Evolutionary conservation across 305 asterid species (phyloP).

Genomic region (Fraxinus greggii): DNA sequence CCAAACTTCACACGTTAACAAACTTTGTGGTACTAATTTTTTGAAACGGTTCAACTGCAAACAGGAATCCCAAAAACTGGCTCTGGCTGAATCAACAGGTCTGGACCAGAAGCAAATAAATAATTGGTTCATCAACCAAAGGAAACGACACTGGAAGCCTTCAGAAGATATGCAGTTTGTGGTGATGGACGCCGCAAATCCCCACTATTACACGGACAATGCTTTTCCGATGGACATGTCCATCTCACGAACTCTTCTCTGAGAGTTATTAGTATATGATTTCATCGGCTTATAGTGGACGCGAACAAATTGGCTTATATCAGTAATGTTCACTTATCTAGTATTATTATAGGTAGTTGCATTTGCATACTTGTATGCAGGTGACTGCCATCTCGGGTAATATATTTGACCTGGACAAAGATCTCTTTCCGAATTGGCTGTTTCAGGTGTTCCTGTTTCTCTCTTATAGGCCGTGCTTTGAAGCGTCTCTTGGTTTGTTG

Average conservation of each 20-base stretch:
- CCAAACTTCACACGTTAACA: neutral
- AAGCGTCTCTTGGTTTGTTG: neutral
- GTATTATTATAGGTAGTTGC: neutral
- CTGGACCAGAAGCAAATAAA: slow-evolving; percentile 62
- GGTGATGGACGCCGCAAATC: slow-evolving; percentile 82
- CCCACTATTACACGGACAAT: slow-evolving; percentile 63
- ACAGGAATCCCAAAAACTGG: slow-evolving; percentile 91
- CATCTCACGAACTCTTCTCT: neutral
- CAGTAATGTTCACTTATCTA: neutral
- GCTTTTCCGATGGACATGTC: slow-evolving; percentile 11
- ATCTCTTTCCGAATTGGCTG: neutral
- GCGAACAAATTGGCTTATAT: neutral
- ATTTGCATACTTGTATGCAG: neutral
- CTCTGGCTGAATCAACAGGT: slow-evolving; percentile 83
- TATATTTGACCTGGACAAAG: neutral
- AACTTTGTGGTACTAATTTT: neutral
- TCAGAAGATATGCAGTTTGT: slow-evolving; percentile 91
- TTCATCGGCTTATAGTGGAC: neutral
- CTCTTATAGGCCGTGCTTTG: neutral
- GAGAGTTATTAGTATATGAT: neutral
- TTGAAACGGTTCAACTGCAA: neutral
- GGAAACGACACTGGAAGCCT: slow-evolving; percentile 87
- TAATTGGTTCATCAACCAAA: slow-evolving; percentile 63
- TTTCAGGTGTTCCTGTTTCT: neutral
- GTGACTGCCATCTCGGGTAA: neutral